Evolutionary conservation across 441 rosid genomes (phyloP).

Genomic region (Viola pubescens): DNA sequence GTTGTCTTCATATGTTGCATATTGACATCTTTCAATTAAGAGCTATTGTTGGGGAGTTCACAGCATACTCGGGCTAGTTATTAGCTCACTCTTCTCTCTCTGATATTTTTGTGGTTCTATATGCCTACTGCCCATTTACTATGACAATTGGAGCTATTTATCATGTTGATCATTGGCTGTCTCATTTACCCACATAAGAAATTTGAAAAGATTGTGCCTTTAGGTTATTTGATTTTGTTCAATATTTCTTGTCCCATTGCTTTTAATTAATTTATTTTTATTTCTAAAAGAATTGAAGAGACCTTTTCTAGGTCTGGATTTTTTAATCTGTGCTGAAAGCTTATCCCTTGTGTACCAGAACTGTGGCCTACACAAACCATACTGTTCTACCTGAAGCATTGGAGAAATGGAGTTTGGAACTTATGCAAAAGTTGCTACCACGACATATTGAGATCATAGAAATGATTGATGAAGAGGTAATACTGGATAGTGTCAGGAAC

Average conservation of each 20-base stretch:
- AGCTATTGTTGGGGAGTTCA: too few species aligned
- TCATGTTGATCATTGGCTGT: too few species aligned
- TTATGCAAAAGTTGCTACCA: conserved; percentile 80
- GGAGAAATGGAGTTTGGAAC: conserved; percentile 97
- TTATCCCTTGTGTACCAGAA: conserved; percentile 34
- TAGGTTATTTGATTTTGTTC: not conserved
- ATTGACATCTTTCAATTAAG: too few species aligned
- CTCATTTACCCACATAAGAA: not conserved
- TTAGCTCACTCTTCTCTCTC: too few species aligned
- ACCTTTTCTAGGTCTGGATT: not conserved
- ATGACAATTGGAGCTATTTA: too few species aligned
- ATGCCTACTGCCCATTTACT: too few species aligned
- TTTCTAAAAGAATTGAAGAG: not conserved
- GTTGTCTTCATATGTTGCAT: too few species aligned
- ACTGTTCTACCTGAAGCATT: conserved; percentile 94
- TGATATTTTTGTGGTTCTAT: too few species aligned
- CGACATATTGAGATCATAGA: conserved; percentile 86
- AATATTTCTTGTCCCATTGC: not conserved
- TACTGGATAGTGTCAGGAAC: conserved; percentile 13
- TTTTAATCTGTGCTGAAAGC: conserved; percentile 9
- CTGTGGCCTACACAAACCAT: conserved; percentile 95
- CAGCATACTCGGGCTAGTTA: too few species aligned
- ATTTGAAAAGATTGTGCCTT: not conserved
- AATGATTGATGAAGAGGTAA: conserved; percentile 91
- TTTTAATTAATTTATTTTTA: not conserved